Percentiles rank a stretch among this genome's conserved stretches.
phyloP scores from a whole-genome alignment of 352 stramenopile species.

The Globisporangium middletonii region DNA sequence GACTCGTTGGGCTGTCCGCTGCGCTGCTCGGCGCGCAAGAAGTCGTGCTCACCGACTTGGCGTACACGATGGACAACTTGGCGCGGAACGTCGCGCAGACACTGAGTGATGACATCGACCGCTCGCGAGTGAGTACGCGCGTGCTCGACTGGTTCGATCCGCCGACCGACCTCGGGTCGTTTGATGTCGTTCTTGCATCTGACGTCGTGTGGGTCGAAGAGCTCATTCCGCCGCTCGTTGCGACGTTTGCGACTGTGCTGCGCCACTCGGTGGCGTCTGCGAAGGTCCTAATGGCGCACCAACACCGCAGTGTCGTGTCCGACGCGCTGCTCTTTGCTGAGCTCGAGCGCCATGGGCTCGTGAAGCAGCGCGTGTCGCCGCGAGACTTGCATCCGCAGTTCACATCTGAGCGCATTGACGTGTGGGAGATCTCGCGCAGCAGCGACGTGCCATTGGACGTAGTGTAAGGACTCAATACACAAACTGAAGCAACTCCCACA shows the following conservation, averaged over 20 bases:
- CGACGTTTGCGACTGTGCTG: slow-evolving; percentile 55
- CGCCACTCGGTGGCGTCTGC: slow-evolving; percentile 26
- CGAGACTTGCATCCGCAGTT: slow-evolving; percentile 17
- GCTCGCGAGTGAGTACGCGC: slow-evolving; percentile 13
- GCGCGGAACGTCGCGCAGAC: slow-evolving; percentile 43
- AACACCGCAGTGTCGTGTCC: slow-evolving; percentile 56
- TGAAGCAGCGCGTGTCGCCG: slow-evolving; percentile 1
- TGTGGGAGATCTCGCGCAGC: slow-evolving; percentile 14
- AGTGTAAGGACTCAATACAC: no score
- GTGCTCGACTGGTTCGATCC: slow-evolving; percentile 74
- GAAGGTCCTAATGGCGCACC: slow-evolving; percentile 62
- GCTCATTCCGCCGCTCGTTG: slow-evolving; percentile 80
- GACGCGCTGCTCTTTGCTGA: slow-evolving; percentile 55
- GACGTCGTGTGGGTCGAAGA: slow-evolving; percentile 90
- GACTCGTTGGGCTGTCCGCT: slow-evolving; percentile 79
- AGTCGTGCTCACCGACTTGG: slow-evolving; percentile 82
- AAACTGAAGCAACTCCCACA: no score
- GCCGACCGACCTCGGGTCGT: slow-evolving; percentile 34
- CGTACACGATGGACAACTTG: slow-evolving; percentile 85
- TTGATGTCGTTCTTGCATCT: slow-evolving; percentile 84
- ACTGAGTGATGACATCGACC: slow-evolving; percentile 10
- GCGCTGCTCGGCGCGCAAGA: slow-evolving; percentile 67
- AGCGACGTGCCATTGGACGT: not conserved
- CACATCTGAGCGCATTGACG: slow-evolving; percentile 7
- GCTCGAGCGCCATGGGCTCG: slow-evolving; percentile 26